Base-by-base conservation (phyloP, 441 rosid species). In the Syzygium syzygioides region DNA sequence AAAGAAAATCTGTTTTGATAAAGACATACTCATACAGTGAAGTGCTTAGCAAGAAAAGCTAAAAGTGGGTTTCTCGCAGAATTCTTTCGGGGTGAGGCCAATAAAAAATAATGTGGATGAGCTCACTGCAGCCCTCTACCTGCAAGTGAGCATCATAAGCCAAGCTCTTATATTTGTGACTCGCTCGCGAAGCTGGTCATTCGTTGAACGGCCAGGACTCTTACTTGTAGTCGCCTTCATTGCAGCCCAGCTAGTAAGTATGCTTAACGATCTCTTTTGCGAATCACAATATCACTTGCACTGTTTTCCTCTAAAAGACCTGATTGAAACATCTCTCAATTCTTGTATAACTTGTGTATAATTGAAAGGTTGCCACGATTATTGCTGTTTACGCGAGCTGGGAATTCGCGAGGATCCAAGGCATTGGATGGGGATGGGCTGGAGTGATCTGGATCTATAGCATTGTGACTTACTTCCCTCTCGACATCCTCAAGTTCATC, bases 351-450 rank as follows among this genome's bases (percentile, higher is more conserved):
- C 12, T 15, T 20, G 60, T 87, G 86, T 86, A 56, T n/a, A 59
- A 64, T 87, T 5, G 83, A 76, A 89, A 97, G 99, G 91, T 94
- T 91, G 99, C 99, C 55, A 96, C 97, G 17, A 3, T 94, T 37
- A 95, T 98, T 56, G 94, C 97, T 13, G 98, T 95, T 62, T 95
- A 95, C 76, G 99, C 97, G 56, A 92, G 85, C 71, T 98, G 99
- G 99, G 91, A 80, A 25, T 96, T 98, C n/a, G 98, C 98, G 50
- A 93, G 95, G 90, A 94, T 98, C 89, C 48, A 90, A 55, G 98
- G 99, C 28, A 92, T 97, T 86, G 98, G 99, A 14, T 98, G 99
- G 99, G 97, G 95, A 91, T 98, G 99, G 99, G 98, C 96, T 23
- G 99, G 95, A 88, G 93, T 92, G 14, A 94, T 98, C 85, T 98